Evolutionary conservation across 2,329 filamentous ascomycete genomes (phyloP).

Genomic region (Pseudogymnoascus sp.): DNA sequence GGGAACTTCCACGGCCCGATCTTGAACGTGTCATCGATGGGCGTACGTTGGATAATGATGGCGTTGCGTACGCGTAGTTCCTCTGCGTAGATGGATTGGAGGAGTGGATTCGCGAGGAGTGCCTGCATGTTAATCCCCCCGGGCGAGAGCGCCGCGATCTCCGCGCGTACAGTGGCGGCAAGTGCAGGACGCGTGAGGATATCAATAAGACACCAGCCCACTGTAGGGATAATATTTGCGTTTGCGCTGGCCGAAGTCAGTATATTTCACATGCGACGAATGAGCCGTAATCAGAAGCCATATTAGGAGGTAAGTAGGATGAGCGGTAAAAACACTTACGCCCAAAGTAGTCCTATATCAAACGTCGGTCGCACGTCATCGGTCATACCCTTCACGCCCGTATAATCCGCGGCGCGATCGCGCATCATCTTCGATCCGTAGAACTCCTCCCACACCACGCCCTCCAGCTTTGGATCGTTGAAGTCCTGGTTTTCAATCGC

Average conservation of each 20-base stretch:
- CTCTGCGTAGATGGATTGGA: slow-evolving; percentile 32
- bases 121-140: slow-evolving; percentile 14
- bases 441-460: slow-evolving; percentile 24
- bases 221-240: slow-evolving; percentile 21
- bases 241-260: slow-evolving; percentile 19
- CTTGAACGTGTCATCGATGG: slow-evolving; percentile 21
- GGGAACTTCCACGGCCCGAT: slow-evolving; percentile 25
- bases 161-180: slow-evolving; percentile 17
- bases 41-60: slow-evolving; percentile 12
- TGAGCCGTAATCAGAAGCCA: background rate
- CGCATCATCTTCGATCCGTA: slow-evolving; percentile 26
- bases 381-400: slow-evolving; percentile 11
- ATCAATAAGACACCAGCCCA: slow-evolving; percentile 25
- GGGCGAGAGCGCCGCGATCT: slow-evolving; percentile 16
- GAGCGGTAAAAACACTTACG: slow-evolving; percentile 12
- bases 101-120: slow-evolving; percentile 21
- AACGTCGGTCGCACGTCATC: slow-evolving; percentile 14
- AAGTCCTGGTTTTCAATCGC: slow-evolving; percentile 17
- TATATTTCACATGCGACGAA: background rate
- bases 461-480: slow-evolving; percentile 14
- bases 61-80: slow-evolving; percentile 26
- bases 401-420: slow-evolving; percentile 13
- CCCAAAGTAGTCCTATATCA: slow-evolving; percentile 22
- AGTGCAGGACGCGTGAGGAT: slow-evolving; percentile 18
- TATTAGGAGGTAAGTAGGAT: background rate